Evolutionary conservation across 768 basidiomycete genomes (phyloP).

Genomic region (Tremella yokohamensis): DNA sequence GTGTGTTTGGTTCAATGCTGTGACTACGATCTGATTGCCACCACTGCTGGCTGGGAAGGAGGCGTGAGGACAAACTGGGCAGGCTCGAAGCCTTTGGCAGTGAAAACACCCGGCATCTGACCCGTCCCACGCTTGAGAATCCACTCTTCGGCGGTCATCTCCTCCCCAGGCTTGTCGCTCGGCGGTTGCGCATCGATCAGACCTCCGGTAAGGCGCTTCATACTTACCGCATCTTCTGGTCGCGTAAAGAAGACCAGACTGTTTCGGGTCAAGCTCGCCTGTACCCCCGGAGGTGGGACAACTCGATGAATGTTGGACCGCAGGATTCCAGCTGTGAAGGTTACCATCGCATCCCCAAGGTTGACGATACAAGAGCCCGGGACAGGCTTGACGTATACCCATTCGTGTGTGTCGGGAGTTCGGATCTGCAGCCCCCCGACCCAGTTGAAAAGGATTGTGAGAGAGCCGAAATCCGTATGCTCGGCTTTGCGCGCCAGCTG

Average conservation of each 20-base stretch:
- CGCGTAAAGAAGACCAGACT: slow-evolving; percentile 69
- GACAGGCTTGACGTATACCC: slow-evolving; percentile 54
- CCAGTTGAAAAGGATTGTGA: slow-evolving; percentile 33
- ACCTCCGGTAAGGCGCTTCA: slow-evolving; percentile 59
- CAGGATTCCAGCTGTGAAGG: slow-evolving; percentile 65
- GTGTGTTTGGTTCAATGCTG: too few relatives aligned
- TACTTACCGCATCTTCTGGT: slow-evolving; percentile 58
- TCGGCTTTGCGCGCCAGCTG: slow-evolving; percentile 16
- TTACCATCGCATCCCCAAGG: slow-evolving; percentile 61
- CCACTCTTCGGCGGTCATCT: slow-evolving; percentile 31
- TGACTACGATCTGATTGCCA: too few relatives aligned
- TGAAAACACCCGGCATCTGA: slow-evolving; percentile 22
- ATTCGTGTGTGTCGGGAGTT: slow-evolving; percentile 15
- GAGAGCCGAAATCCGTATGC: slow-evolving; percentile 28
- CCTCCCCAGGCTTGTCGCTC: slow-evolving; percentile 12
- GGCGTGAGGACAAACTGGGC: too few relatives aligned
- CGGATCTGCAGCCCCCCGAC: slow-evolving; percentile 28
- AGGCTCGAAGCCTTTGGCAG: slow-evolving; percentile 19
- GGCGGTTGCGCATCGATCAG: slow-evolving; percentile 44
- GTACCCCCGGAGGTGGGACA: slow-evolving; percentile 57
- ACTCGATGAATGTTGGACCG: slow-evolving; percentile 66
- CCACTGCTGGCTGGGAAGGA: too few relatives aligned
- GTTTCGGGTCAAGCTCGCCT: slow-evolving; percentile 60
- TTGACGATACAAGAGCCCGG: slow-evolving; percentile 63
- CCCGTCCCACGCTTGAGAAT: slow-evolving; percentile 21